phyloP scores from a whole-genome alignment of 2,329 filamentous ascomycete species.

The Penicillium verrucosum region DNA sequence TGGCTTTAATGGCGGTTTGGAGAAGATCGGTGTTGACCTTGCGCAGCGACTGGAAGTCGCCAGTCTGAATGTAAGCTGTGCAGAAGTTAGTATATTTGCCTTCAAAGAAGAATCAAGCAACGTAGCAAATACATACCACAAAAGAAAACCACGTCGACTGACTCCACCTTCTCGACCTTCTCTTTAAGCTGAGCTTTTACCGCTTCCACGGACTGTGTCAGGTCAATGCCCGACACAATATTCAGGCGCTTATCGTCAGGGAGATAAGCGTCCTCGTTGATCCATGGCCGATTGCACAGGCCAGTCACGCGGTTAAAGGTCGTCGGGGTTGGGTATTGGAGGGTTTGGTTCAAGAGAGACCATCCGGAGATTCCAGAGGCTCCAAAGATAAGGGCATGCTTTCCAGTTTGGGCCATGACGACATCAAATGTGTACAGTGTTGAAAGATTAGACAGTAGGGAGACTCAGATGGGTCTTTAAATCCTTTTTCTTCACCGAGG shows the following conservation, averaged over 20 bases:
- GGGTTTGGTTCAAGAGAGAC: not conserved
- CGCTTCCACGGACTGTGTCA: constrained; percentile 19
- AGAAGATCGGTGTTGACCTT: constrained; percentile 38
- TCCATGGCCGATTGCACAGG: not conserved
- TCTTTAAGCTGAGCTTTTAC: constrained; percentile 29
- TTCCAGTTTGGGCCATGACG: not conserved
- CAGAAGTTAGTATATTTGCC: not conserved
- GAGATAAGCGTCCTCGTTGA: constrained; percentile 25
- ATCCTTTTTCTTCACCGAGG: not conserved
- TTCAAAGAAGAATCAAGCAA: not conserved
- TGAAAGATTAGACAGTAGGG: not conserved
- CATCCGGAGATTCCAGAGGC: not conserved
- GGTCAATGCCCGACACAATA: constrained; percentile 39
- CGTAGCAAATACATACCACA: constrained; percentile 24
- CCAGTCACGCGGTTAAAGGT: not conserved
- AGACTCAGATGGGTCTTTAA: not conserved
- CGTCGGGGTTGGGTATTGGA: not conserved
- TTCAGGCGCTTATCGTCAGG: constrained; percentile 34
- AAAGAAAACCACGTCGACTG: constrained; percentile 41
- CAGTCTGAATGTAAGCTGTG: constrained; percentile 18
- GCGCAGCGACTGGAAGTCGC: constrained; percentile 14
- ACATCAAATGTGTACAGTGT: not conserved
- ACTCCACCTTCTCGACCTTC: constrained; percentile 36
- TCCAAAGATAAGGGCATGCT: not conserved
- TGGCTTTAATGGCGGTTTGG: constrained; percentile 33